A percentile compares a stretch with the other conserved stretches of the same genome.
These are phyloP conservation scores for Catunica adiposa DNA, from an alignment of 2,329 filamentous ascomycete genomes.

Conservation along the genomic window DNA sequence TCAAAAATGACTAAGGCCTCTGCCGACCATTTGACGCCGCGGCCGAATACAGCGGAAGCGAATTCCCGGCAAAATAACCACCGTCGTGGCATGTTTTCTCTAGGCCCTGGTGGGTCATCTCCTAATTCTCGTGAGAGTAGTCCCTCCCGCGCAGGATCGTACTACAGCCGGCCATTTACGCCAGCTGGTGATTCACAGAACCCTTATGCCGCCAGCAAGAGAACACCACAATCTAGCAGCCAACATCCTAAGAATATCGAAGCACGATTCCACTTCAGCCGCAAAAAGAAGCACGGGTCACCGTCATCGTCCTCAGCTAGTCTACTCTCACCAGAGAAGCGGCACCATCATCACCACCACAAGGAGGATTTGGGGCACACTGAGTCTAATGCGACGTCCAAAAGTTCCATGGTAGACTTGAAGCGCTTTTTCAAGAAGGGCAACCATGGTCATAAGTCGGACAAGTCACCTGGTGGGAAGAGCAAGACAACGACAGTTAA, in stretches of 20 bases:
- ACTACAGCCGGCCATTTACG: conserved; percentile 59
- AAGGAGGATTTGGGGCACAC: conserved; percentile 11
- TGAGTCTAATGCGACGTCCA: conserved; percentile 21
- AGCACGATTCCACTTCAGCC: conserved; percentile 67
- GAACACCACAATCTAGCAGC: conserved; percentile 49
- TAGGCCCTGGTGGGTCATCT: conserved; percentile 34
- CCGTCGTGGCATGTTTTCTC: conserved; percentile 37
- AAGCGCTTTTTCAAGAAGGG: conserved; percentile 85
- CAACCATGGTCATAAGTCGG: conserved; percentile 49
- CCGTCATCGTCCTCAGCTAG: conserved; percentile 35
- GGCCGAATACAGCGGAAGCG: conserved; percentile 7
- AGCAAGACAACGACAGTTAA: conserved; percentile 41
- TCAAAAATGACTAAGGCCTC: conserved; percentile 27
- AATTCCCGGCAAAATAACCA: conserved; percentile 23
- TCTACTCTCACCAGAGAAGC: conserved; percentile 33
- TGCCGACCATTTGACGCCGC: conserved; percentile 20
- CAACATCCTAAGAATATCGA: conserved; percentile 44
- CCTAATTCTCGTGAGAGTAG: conserved; percentile 45
- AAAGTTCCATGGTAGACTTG: conserved; percentile 81
- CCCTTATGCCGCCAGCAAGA: conserved; percentile 70
- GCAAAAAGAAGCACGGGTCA: conserved; percentile 42
- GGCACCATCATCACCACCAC: too few relatives aligned
- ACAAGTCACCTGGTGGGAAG: conserved; percentile 44
- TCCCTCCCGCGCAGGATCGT: conserved; percentile 46
- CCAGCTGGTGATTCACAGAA: conserved; percentile 67